These are phyloP conservation scores for Pichia eremophila DNA, from an alignment of 805 yeast genomes.

Conservation along the genomic window DNA sequence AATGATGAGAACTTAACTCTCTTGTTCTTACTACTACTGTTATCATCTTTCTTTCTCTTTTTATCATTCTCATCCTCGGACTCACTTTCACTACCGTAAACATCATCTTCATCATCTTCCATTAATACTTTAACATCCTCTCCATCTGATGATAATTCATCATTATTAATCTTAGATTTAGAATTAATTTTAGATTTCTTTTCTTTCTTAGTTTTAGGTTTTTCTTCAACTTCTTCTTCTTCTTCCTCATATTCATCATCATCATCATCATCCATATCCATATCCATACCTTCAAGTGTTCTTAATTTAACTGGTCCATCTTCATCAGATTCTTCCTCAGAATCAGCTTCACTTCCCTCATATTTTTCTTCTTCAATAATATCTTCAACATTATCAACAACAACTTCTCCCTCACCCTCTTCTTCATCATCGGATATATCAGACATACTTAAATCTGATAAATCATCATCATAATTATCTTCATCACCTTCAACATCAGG, in stretches of 20 bases:
- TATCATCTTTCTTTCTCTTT: neutral
- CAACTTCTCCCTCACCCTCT: slow-evolving; percentile 19
- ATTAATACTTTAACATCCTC: slow-evolving; percentile 18
- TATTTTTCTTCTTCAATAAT: too few relatives aligned
- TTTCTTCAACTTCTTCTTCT: too few relatives aligned
- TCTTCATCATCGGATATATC: slow-evolving; percentile 28
- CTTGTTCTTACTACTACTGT: slow-evolving; percentile 13
- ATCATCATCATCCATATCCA: slow-evolving; percentile 19
- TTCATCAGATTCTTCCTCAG: slow-evolving; percentile 24
- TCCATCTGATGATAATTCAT: slow-evolving; percentile 16
- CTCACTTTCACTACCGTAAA: slow-evolving; percentile 16
- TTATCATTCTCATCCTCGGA: slow-evolving; percentile 4
- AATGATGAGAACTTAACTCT: slow-evolving; percentile 52
- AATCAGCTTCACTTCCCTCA: slow-evolving; percentile 27
- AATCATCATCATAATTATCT: slow-evolving; percentile 27
- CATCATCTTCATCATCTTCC: slow-evolving; percentile 20
- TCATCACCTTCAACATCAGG: slow-evolving; percentile 48
- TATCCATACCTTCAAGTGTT: slow-evolving; percentile 23
- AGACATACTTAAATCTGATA: slow-evolving; percentile 31
- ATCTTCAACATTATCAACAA: slow-evolving; percentile 20
- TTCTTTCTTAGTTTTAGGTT: too few relatives aligned
- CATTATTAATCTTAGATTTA: slow-evolving; percentile 5
- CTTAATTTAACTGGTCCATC: slow-evolving; percentile 15
- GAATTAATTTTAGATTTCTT: too few relatives aligned
- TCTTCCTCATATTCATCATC: slow-evolving; percentile 6